These are phyloP conservation scores for Isatis tinctoria DNA, from an alignment of 345 rosid genomes.

Conservation along the genomic window DNA sequence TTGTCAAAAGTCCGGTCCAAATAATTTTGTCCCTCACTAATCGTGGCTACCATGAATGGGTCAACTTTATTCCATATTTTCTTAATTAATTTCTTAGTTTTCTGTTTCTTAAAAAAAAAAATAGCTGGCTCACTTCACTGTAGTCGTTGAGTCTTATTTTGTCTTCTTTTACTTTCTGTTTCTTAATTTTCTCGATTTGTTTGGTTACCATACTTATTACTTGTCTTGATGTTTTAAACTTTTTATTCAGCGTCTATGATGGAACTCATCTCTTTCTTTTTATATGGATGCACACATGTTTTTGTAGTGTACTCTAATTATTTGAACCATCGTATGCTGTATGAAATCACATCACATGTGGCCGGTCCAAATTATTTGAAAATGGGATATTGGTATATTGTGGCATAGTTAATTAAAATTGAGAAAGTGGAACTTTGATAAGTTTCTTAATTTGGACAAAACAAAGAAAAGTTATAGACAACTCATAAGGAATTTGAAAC, in stretches of 20 bases:
- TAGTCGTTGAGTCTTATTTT: conserved; percentile 35
- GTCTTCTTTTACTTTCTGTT: conserved; percentile 10
- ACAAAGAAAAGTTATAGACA: too few species aligned
- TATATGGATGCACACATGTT: neutral
- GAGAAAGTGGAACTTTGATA: too few species aligned
- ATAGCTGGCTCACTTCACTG: conserved; percentile 31
- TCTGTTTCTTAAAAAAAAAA: neutral
- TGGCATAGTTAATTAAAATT: neutral
- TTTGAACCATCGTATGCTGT: neutral
- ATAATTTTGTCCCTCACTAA: conserved; percentile 46
- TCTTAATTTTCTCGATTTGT: neutral
- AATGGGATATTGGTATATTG: neutral
- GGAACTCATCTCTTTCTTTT: neutral
- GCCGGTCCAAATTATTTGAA: neutral
- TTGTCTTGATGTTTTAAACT: neutral
- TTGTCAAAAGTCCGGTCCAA: conserved; percentile 11
- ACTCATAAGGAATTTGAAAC: neutral
- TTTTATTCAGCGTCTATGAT: neutral
- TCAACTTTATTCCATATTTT: conserved; percentile 27
- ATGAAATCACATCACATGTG: neutral
- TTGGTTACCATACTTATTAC: neutral
- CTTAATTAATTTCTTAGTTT: neutral
- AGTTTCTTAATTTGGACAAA: too few species aligned
- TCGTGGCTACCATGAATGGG: conserved; percentile 28
- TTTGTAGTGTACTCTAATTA: neutral